These are phyloP conservation scores for Aschersonia sp. DNA, from an alignment of 2,329 filamentous ascomycete genomes.

Conservation along the genomic window DNA sequence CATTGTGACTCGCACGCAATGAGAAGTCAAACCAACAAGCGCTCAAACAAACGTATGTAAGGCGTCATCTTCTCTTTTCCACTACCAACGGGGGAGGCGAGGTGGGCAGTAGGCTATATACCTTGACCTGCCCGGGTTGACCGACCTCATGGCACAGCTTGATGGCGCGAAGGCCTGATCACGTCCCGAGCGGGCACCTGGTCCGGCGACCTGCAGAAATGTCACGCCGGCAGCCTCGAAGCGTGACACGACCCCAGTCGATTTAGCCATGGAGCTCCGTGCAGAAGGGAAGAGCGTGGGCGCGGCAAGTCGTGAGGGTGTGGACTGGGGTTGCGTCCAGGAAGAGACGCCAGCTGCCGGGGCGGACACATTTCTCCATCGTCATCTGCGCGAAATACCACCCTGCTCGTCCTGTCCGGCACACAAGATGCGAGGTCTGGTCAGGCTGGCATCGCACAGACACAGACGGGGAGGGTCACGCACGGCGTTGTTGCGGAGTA, in stretches of 20 bases:
- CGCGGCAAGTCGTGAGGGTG: background rate
- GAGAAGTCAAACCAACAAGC: no score
- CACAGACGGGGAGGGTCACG: background rate
- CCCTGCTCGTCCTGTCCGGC: background rate
- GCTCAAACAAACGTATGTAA: no score
- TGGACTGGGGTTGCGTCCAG: background rate
- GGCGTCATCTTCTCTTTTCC: no score
- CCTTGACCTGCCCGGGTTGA: no score
- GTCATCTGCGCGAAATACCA: background rate
- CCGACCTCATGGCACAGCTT: background rate
- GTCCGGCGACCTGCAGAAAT: background rate
- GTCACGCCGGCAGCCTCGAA: background rate
- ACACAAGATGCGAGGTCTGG: background rate
- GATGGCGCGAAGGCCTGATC: background rate
- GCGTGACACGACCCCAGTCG: background rate
- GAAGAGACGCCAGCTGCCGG: background rate
- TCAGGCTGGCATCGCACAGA: background rate
- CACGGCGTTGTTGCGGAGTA: no score
- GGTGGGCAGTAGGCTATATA: no score
- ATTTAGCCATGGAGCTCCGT: background rate
- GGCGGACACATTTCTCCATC: background rate
- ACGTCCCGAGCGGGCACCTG: background rate
- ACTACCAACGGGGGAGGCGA: no score
- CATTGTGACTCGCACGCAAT: conserved; percentile 2
- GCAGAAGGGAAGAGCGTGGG: background rate